Conservation (phyloP, 1,284 basidiomycete species). For the Puccinia horiana region DNA sequence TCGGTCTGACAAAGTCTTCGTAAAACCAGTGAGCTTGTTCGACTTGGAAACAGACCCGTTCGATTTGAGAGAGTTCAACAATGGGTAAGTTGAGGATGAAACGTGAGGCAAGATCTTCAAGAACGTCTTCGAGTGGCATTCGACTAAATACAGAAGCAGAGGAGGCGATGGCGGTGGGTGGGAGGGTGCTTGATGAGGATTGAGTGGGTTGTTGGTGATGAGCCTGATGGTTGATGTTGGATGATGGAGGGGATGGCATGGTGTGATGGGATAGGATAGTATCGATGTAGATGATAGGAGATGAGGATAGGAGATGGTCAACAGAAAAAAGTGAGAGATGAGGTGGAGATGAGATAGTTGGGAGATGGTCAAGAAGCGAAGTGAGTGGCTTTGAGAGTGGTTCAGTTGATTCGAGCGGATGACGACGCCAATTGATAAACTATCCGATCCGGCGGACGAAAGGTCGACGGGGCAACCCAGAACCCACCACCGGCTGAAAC, state of each 20-base stretch:
- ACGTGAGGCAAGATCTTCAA: slow-evolving; percentile 64
- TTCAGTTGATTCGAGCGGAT: no score
- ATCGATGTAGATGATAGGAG: neutral
- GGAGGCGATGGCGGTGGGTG: slow-evolving; percentile 30
- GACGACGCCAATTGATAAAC: no score
- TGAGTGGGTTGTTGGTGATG: slow-evolving; percentile 3
- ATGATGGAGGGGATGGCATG: neutral
- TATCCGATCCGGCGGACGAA: no score
- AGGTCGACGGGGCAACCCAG: no score
- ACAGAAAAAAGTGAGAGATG: neutral
- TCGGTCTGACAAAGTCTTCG: slow-evolving; percentile 86
- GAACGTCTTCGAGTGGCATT: slow-evolving; percentile 54
- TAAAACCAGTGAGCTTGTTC: slow-evolving; percentile 99
- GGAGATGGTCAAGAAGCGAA: neutral
- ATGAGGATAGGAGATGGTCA: neutral
- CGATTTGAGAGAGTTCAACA: slow-evolving; percentile 84
- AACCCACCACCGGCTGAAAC: no score
- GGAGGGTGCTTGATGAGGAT: slow-evolving; percentile 12
- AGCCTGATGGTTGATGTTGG: neutral
- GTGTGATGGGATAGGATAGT: neutral
- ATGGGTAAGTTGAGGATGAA: slow-evolving; percentile 96
- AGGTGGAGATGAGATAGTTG: no score
- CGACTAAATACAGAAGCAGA: slow-evolving; percentile 47
- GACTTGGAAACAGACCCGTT: slow-evolving; percentile 96
- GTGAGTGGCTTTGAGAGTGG: no score